These are phyloP conservation scores for Suhomyces canberraensis DNA, from an alignment of 805 yeast genomes.

Conservation along the genomic window DNA sequence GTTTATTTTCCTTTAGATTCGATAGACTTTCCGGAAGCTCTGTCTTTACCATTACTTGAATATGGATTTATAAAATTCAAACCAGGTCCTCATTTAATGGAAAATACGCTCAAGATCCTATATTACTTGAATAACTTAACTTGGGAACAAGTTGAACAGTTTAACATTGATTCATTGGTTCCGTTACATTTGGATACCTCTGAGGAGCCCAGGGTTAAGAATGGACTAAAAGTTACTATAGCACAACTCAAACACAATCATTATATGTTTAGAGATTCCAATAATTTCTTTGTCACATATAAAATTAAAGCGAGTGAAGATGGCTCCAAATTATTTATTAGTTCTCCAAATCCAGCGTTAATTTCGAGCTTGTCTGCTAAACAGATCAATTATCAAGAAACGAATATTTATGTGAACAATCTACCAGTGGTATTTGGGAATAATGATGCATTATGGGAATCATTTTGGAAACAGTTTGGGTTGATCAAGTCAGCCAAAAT, in stretches of 20 bases:
- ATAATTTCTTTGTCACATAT: neutral
- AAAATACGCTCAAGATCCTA: constrained; percentile 48
- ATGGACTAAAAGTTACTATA: constrained; percentile 24
- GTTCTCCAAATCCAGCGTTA: constrained; percentile 3
- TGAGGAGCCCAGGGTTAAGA: constrained; percentile 1
- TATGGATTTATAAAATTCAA: constrained; percentile 55
- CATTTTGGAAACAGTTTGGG: constrained; percentile 41
- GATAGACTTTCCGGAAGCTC: constrained; percentile 27
- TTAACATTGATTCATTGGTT: constrained; percentile 6
- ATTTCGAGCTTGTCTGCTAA: constrained; percentile 15
- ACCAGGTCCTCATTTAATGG: constrained; percentile 29
- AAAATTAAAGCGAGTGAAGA: neutral
- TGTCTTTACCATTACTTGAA: constrained; percentile 2
- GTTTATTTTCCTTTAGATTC: constrained; percentile 46
- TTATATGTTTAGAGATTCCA: constrained; percentile 14
- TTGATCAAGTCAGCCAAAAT: constrained; percentile 38
- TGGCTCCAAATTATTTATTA: neutral
- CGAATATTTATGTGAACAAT: constrained; percentile 70
- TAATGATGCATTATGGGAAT: constrained; percentile 41
- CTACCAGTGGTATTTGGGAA: constrained; percentile 56
- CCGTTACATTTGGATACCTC: constrained; percentile 6
- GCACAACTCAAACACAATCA: constrained; percentile 38
- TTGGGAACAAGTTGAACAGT: constrained; percentile 41
- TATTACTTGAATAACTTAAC: constrained; percentile 44
- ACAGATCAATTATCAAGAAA: constrained; percentile 50